Base-by-base conservation (phyloP, 2,329 filamentous ascomycete species). In the Volutella citrinella region DNA sequence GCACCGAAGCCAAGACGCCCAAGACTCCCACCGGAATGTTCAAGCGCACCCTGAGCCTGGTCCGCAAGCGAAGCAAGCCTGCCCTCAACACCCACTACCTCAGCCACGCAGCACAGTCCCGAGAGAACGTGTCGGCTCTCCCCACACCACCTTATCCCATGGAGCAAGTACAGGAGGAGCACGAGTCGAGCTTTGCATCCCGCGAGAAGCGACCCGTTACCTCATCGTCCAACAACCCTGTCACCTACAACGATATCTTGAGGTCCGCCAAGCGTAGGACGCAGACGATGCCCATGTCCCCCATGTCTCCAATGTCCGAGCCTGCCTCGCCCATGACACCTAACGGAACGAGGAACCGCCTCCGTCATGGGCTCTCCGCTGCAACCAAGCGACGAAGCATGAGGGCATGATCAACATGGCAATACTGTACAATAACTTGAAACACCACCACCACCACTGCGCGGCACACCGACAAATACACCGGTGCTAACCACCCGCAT, bases 51-150 rank as follows among this genome's bases (percentile, higher is more conserved):
- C 57, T 79, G 26, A 76, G 66, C 46, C 60, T 80, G 19, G 69
- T 70, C 30, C 66, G 69, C 51, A 77, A 76, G 65, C 67, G 71
- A 43, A 79, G 74, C 61, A 65, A 66, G 34, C 70, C 71, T 7
- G 61, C 63, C 16, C 61, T 79, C 42, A 64, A 59, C 45, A 51
- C 43, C 6, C 45, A 56, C 10, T 53, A 9, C 12, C n/a, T n/a
- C n/a, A 22, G 12, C 20, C 20, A 60, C 27, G 60, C 60, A 19
- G 51, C 52, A n/a, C 49, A 51, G 22, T 59, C 62, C 7, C 55
- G 54, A 13, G 62, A 66, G 25, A 59, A 49, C 37, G 44, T 65
- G 30, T 25, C 30, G 39, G 52, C 34, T 19, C 46, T 34, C 39
- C 40, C 34, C 40, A 34, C 40, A 32, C 44, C 55, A 18, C 43